Conservation (phyloP, 2,329 filamentous ascomycete genomes). For the Xylariales sp. region DNA sequence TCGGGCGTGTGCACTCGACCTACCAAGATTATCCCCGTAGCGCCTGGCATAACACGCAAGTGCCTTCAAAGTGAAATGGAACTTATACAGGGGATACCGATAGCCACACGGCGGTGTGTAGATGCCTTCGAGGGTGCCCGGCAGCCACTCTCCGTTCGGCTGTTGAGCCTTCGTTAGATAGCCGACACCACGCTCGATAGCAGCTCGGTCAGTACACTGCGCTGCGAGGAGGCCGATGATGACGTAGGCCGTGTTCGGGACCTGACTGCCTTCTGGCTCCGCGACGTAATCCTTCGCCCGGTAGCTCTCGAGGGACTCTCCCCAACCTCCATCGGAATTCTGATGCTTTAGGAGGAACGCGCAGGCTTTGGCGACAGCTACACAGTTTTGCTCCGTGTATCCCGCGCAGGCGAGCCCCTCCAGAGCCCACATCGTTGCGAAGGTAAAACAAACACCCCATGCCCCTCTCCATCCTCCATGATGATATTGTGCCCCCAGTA, state of each 20-base stretch:
- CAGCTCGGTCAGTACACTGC: slow-evolving; percentile 10
- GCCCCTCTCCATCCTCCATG: slow-evolving; percentile 26
- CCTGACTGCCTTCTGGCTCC: slow-evolving; percentile 24
- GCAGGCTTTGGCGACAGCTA: slow-evolving; percentile 9
- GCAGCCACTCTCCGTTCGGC: slow-evolving; percentile 21
- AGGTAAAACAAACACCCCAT: slow-evolving; percentile 24
- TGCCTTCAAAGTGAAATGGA: slow-evolving; percentile 26
- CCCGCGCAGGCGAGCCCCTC: slow-evolving; percentile 19
- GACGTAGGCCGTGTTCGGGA: slow-evolving; percentile 19
- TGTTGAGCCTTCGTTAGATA: slow-evolving; percentile 15
- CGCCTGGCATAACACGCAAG: slow-evolving; percentile 11
- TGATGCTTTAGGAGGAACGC: slow-evolving; percentile 21
- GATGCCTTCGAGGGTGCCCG: slow-evolving; percentile 20
- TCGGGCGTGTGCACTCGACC: background rate
- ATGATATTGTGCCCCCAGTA: slow-evolving; percentile 10
- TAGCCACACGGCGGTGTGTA: slow-evolving; percentile 18
- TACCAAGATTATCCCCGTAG: slow-evolving; percentile 4
- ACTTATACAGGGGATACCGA: slow-evolving; percentile 29
- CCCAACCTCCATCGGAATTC: slow-evolving; percentile 25
- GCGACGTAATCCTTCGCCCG: slow-evolving; percentile 11
- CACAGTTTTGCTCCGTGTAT: slow-evolving; percentile 10
- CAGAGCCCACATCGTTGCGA: slow-evolving; percentile 23
- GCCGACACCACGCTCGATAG: slow-evolving; percentile 12
- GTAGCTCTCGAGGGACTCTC: slow-evolving; percentile 17
- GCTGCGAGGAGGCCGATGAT: slow-evolving; percentile 20